A percentile compares a stretch with the other conserved stretches of the same genome.
phyloP scores from a whole-genome alignment of 2,329 filamentous ascomycete species.

The Pezicula neosporulosa region DNA sequence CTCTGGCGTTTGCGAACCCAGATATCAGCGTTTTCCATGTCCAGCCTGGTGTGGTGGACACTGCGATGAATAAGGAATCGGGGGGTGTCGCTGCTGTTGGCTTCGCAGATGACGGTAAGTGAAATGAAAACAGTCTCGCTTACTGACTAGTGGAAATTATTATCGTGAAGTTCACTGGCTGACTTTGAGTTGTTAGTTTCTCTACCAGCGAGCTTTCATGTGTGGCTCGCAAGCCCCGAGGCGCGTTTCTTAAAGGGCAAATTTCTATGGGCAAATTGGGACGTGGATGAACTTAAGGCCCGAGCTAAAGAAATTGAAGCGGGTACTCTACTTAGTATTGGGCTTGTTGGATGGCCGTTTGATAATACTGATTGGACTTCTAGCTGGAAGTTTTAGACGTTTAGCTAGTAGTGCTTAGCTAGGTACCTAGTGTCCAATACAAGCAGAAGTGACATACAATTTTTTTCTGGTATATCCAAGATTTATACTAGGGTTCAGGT shows the following conservation, averaged over 20 bases:
- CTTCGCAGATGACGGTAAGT: constrained; percentile 27
- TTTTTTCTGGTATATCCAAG: too few relatives aligned
- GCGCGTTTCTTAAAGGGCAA: constrained; percentile 43
- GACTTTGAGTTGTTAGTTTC: constrained; percentile 14
- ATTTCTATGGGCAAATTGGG: constrained; percentile 47
- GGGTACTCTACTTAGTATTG: constrained; percentile 11
- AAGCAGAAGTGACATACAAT: too few relatives aligned
- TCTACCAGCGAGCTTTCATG: constrained; percentile 17
- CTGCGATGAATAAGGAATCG: constrained; percentile 25
- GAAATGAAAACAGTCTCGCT: constrained; percentile 2
- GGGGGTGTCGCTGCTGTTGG: constrained; percentile 18
- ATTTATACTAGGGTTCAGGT: too few relatives aligned
- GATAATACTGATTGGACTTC: too few relatives aligned
- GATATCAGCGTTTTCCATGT: constrained; percentile 28
- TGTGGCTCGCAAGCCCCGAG: constrained; percentile 30
- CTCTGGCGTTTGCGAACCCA: constrained; percentile 22
- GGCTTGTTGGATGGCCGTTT: constrained; percentile 18
- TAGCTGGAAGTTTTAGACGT: neutral
- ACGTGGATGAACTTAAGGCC: constrained; percentile 44
- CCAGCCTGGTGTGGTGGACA: constrained; percentile 29
- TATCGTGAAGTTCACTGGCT: constrained; percentile 13
- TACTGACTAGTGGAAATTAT: neutral
- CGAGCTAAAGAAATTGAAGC: constrained; percentile 30
- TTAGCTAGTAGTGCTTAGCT: neutral
- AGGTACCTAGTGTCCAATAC: too few relatives aligned